A percentile compares a stretch with the other conserved stretches of the same genome.
phyloP scores from a whole-genome alignment of 73 alveolate genomes.

The Paramecium pentaurelia region DNA sequence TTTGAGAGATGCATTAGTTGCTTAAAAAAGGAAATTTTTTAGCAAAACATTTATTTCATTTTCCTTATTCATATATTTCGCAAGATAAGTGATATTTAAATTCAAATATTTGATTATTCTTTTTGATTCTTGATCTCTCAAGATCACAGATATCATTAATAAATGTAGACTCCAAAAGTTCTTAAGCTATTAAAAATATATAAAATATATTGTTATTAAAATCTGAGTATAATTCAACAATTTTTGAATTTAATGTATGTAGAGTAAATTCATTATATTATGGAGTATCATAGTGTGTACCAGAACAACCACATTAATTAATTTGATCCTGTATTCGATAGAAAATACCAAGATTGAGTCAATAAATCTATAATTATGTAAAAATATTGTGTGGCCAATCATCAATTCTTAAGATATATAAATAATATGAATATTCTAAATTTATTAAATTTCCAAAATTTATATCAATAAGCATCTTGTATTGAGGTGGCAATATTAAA shows the following conservation, averaged over 20 bases:
- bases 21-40: neutral
- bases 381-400: neutral
- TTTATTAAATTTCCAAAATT: neutral
- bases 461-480: neutral
- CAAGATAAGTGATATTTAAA: neutral
- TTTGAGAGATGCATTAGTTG: neutral
- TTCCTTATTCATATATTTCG: neutral
- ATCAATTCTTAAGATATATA: neutral
- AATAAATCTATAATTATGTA: neutral
- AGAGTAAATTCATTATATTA: neutral
- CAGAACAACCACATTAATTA: neutral
- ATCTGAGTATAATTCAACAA: neutral
- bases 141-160: no score
- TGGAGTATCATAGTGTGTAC: neutral
- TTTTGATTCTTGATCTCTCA: neutral
- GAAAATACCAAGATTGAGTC: neutral
- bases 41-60: neutral
- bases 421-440: neutral
- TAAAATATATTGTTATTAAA: neutral
- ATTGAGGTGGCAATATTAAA: neutral
- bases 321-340: neutral
- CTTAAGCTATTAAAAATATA: neutral
- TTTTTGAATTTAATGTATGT: neutral
- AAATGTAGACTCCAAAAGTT: neutral
- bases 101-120: neutral